phyloP scores from a whole-genome alignment of 2,329 filamentous ascomycete species.

The Lecanoromycetidae sp. region DNA sequence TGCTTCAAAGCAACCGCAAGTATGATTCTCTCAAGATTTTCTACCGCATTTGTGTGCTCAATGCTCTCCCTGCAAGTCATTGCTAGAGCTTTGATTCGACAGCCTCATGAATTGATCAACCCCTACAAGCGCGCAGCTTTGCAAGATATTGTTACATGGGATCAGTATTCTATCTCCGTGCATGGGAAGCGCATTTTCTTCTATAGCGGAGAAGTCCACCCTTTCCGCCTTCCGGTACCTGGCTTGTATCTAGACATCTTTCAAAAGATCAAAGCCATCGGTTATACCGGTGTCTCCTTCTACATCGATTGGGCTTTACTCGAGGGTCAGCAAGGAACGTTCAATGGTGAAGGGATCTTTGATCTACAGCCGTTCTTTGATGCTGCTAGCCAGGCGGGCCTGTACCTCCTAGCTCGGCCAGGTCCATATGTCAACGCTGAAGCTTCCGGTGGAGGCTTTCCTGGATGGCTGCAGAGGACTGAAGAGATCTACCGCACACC shows the following conservation, averaged over 20 bases:
- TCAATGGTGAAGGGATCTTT: conserved; percentile 59
- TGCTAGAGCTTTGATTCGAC: neutral
- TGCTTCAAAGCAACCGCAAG: neutral
- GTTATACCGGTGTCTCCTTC: conserved; percentile 69
- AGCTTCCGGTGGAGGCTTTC: conserved; percentile 62
- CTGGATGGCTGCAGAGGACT: conserved; percentile 65
- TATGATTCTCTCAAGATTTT: neutral
- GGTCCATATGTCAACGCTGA: conserved; percentile 74
- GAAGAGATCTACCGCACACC: conserved; percentile 52
- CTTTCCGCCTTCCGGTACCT: conserved; percentile 51
- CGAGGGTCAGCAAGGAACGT: conserved; percentile 60
- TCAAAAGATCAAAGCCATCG: conserved; percentile 70
- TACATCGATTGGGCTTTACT: conserved; percentile 69
- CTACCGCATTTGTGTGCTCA: neutral
- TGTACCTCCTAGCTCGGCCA: conserved; percentile 62
- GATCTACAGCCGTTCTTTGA: conserved; percentile 63
- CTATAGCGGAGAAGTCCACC: conserved; percentile 63
- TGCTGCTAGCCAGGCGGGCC: conserved; percentile 57
- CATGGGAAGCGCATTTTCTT: conserved; percentile 58
- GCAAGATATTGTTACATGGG: conserved; percentile 37
- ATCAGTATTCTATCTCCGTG: conserved; percentile 58
- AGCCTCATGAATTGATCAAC: conserved; percentile 1
- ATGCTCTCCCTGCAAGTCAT: neutral
- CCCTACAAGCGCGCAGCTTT: conserved; percentile 9
- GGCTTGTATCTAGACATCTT: conserved; percentile 60